Conservation (phyloP, 2,329 filamentous ascomycete genomes). For the Diaporthe nobilis region DNA sequence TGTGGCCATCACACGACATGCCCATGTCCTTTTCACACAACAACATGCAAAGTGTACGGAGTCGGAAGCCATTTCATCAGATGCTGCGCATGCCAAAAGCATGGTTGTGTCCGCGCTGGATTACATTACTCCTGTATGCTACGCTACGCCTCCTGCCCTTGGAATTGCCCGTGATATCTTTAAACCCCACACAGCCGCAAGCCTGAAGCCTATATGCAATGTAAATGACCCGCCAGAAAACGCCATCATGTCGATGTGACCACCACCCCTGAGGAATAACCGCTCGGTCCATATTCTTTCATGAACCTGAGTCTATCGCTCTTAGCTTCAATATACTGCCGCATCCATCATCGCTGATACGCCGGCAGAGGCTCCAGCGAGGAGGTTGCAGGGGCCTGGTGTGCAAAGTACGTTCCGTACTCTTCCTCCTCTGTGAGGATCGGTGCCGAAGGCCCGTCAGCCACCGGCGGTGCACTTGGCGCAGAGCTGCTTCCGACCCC, state of each 20-base stretch:
- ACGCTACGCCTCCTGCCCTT: constrained; percentile 17
- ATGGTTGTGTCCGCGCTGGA: constrained; percentile 25
- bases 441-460: constrained; percentile 66
- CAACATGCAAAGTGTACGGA: background rate
- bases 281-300: background rate
- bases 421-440: constrained; percentile 69
- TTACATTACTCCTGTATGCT: constrained; percentile 29
- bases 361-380: constrained; percentile 38
- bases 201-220: constrained; percentile 26
- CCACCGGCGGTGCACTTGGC: constrained; percentile 45
- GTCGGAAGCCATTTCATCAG: background rate
- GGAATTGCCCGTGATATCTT: constrained; percentile 27
- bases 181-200: constrained; percentile 23
- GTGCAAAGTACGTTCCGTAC: constrained; percentile 38
- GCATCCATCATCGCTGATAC: constrained; percentile 37
- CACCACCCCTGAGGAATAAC: background rate
- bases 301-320: background rate
- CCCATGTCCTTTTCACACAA: background rate
- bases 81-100: constrained; percentile 14
- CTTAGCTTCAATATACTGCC: too few relatives aligned
- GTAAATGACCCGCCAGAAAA: constrained; percentile 28
- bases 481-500: constrained; percentile 46
- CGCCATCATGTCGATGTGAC: constrained; percentile 16
- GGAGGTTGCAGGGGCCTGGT: constrained; percentile 20
- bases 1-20: background rate